Base-by-base conservation (phyloP, 768 basidiomycete genomes). In the Agaricus subrufescens region DNA sequence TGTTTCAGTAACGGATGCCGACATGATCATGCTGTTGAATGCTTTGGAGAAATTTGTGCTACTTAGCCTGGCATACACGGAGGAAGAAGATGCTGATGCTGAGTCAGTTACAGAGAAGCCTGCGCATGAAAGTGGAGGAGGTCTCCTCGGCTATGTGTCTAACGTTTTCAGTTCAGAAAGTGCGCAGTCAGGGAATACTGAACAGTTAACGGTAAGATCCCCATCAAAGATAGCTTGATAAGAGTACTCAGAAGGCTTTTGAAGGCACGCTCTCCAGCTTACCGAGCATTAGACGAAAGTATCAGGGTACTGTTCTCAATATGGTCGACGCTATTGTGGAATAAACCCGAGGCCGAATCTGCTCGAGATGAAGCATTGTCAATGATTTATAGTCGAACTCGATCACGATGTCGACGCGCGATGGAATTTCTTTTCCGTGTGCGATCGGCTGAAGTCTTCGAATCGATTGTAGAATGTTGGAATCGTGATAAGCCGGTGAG, bases 141-240 rank as follows among this genome's bases (percentile, higher is more conserved):
- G 94, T 1, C 71, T 98, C 10, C 75, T 98, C 0, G 93, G 94
- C 8, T 90, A 93, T 63, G 87, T 99, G 50, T 94, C 94, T 1
- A 91, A 85, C 54, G 95, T 98, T 2, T 95, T 99, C 64, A 82
- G 88, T 42, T 83, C 84, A 0, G 91, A 94, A n/a, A 78, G 73
- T 37, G 63, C 71, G 8, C 69, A 76, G 10, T 66, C 69, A 53
- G 62, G 69, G 39, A 64, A 69, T 14, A 84, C 84, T 12, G 87
- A 87, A 38, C 81, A 80, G 58, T 64, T 84, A 8, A 78, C 76
- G 54, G 89, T 86, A 61, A 65, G 82, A 5, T 72, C 7, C 39
- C 25, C 52, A 50, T 39, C 52, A 40, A 54, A 54, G 29, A 40
- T 45, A 48, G 30, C 40, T 39, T 42, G 11, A 29, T 12, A 48